Percentiles rank a stretch among this genome's conserved stretches.
Conservation (phyloP, 768 basidiomycete species). For the Rhodotorula kratochvilovae region DNA sequence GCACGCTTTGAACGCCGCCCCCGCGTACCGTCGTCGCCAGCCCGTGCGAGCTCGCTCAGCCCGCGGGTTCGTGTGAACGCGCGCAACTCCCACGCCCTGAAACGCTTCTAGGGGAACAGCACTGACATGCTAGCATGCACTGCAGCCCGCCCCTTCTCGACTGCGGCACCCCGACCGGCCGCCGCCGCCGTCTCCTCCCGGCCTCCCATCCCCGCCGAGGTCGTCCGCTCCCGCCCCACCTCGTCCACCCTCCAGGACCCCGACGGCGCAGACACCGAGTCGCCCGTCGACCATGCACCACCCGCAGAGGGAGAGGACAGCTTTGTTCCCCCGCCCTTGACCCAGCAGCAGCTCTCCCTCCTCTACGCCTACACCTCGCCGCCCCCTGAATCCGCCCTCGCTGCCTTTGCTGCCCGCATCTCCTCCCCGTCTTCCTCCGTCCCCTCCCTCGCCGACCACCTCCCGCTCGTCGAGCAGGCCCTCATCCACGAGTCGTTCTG, state of each 20-base stretch:
- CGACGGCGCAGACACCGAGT: conserved; percentile 12
- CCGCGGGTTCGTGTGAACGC: not conserved
- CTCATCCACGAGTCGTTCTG: conserved; percentile 35
- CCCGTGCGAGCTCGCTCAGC: no score
- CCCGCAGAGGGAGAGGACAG: not conserved
- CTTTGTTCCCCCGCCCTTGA: conserved; percentile 22
- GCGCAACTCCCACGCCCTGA: not conserved
- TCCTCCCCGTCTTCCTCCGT: not conserved
- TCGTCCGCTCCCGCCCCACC: conserved; percentile 1
- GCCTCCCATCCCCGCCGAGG: conserved; percentile 21
- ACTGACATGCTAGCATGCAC: not conserved
- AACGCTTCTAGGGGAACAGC: no score
- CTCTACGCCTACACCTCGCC: conserved; percentile 36
- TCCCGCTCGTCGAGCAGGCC: conserved; percentile 35
- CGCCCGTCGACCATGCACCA: not conserved
- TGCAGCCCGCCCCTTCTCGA: conserved; percentile 16
- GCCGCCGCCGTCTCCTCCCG: conserved; percentile 7
- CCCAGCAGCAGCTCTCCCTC: conserved; percentile 29
- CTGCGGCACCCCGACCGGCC: not conserved
- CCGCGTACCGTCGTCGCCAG: no score
- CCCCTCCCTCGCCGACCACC: conserved; percentile 14
- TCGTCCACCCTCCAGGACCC: not conserved
- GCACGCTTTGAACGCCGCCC: no score
- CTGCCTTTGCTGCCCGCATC: conserved; percentile 34
- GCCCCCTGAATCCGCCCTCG: conserved; percentile 33